phyloP scores from a whole-genome alignment of 2,329 filamentous ascomycete genomes.

The Neonectria punicea region DNA sequence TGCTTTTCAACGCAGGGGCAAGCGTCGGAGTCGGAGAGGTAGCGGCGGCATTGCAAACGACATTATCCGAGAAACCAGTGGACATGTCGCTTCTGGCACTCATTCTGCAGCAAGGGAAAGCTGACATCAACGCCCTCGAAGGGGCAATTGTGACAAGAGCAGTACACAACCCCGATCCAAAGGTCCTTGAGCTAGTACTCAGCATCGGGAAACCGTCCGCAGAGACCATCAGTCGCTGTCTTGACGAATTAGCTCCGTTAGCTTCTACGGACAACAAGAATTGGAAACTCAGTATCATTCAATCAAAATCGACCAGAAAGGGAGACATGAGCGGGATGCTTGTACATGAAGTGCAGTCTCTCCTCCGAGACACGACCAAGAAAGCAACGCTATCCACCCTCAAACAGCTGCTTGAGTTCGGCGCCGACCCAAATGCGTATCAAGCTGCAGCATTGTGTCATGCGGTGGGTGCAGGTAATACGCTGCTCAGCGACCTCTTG shows the following conservation, averaged over 20 bases:
- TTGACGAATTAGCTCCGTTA: conserved; percentile 56
- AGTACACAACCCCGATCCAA: conserved; percentile 55
- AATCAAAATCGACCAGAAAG: conserved; percentile 55
- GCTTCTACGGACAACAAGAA: conserved; percentile 59
- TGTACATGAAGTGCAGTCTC: conserved; percentile 60
- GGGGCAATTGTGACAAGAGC: conserved; percentile 57
- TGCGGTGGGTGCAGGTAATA: conserved; percentile 59
- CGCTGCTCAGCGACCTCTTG: conserved; percentile 60
- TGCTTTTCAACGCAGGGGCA: conserved; percentile 59
- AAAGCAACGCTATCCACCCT: conserved; percentile 57
- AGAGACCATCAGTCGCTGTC: conserved; percentile 55
- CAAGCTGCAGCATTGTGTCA: conserved; percentile 62
- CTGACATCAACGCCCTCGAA: conserved; percentile 62
- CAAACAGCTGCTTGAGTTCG: conserved; percentile 58
- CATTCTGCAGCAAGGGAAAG: conserved; percentile 62
- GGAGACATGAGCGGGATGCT: conserved; percentile 58
- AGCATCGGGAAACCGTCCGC: conserved; percentile 56
- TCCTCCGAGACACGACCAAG: conserved; percentile 51
- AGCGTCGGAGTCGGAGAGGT: conserved; percentile 55
- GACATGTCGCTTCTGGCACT: conserved; percentile 62
- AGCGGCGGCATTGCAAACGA: conserved; percentile 54
- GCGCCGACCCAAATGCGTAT: conserved; percentile 65
- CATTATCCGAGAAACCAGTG: conserved; percentile 56
- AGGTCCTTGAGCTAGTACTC: conserved; percentile 60
- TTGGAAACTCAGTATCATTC: conserved; percentile 60